These are phyloP conservation scores for Neoconidiobolus thromboides DNA, from an alignment of 371 early-diverging fungal genomes.

Conservation along the genomic window DNA sequence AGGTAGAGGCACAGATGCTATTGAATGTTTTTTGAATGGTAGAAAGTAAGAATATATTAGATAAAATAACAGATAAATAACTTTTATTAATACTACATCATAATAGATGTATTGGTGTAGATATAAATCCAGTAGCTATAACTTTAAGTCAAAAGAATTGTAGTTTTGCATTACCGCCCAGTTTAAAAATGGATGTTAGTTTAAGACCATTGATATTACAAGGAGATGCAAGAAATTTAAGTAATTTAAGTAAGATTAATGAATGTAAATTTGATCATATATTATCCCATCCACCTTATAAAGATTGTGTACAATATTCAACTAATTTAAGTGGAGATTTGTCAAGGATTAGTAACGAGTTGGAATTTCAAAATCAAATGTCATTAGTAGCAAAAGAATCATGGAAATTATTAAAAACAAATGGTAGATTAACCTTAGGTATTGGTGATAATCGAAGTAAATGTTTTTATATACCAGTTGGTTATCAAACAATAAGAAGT, in stretches of 20 bases:
- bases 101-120: constrained; percentile 54
- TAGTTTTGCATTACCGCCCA: constrained; percentile 54
- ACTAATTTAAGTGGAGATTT: constrained; percentile 63
- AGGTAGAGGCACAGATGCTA: constrained; percentile 77
- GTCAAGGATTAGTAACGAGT: constrained; percentile 45
- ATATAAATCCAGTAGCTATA: constrained; percentile 78
- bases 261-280: constrained; percentile 61
- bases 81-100: not conserved
- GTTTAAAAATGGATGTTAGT: constrained; percentile 38
- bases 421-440: constrained; percentile 56
- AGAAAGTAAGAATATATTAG: constrained; percentile 27
- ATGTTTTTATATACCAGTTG: constrained; percentile 74
- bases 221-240: constrained; percentile 45
- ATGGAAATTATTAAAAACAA: constrained; percentile 48
- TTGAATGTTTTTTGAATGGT: constrained; percentile 66
- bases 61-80: no score
- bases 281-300: constrained; percentile 84
- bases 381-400: constrained; percentile 45
- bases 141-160: constrained; percentile 68
- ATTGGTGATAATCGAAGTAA: constrained; percentile 83
- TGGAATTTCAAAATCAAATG: constrained; percentile 63
- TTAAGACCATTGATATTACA: constrained; percentile 66
- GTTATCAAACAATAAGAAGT: constrained; percentile 54
- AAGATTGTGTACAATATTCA: constrained; percentile 58
- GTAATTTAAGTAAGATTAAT: constrained; percentile 29